Conservation (phyloP, 495 filamentous ascomycete genomes). For the Geoglossum glabrum region DNA sequence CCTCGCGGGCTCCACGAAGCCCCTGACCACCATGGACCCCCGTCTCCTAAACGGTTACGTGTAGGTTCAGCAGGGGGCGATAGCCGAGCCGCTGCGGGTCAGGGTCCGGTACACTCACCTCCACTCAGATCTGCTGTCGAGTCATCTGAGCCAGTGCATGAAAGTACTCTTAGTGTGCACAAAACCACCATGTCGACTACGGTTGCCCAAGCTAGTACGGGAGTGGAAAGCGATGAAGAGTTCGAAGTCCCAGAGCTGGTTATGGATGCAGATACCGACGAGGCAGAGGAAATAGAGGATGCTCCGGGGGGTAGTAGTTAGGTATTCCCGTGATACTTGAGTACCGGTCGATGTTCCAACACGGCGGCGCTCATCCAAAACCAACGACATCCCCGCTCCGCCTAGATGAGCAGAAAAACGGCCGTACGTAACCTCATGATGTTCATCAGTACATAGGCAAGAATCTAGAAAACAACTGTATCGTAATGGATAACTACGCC, state of each 20-base stretch:
- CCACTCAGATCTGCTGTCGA: neutral
- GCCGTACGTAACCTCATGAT: neutral
- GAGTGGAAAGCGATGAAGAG: constrained; percentile 4
- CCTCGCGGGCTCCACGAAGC: neutral
- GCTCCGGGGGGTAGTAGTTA: neutral
- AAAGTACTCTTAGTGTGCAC: neutral
- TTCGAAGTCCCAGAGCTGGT: constrained; percentile 5
- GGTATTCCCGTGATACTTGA: neutral
- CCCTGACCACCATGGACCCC: neutral
- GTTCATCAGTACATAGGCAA: neutral
- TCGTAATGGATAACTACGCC: neutral
- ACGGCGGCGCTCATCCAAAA: too few relatives aligned
- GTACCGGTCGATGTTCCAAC: too few relatives aligned
- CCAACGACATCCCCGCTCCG: too few relatives aligned
- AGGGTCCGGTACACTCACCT: neutral
- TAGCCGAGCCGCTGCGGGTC: neutral
- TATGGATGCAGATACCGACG: constrained; percentile 8
- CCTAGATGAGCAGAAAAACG: too few relatives aligned
- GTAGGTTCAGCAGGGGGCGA: neutral
- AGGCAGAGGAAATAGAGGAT: neutral
- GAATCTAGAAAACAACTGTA: neutral
- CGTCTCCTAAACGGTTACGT: neutral
- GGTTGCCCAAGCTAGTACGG: neutral
- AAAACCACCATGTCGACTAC: neutral
- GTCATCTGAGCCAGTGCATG: neutral